These are phyloP conservation scores for Tylopilus subfusipes DNA, from an alignment of 768 basidiomycete species.

Conservation along the genomic window DNA sequence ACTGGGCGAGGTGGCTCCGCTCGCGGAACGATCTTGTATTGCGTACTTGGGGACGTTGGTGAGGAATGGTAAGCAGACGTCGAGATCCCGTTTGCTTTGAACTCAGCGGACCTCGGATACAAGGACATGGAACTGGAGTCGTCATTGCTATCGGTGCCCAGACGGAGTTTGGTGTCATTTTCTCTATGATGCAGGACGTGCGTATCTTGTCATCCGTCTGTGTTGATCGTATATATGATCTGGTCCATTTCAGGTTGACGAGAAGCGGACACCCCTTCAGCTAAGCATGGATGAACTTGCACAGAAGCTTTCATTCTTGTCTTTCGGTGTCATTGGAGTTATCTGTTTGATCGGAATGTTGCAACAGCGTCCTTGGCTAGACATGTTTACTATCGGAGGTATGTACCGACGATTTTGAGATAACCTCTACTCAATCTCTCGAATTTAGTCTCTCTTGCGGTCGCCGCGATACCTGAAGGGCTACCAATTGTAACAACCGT, in stretches of 20 bases:
- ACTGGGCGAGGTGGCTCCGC: slow-evolving; percentile 42
- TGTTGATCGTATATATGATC: not conserved
- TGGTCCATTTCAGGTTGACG: slow-evolving; percentile 51
- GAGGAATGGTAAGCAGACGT: slow-evolving; percentile 59
- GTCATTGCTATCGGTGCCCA: slow-evolving; percentile 83
- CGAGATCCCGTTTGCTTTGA: not conserved
- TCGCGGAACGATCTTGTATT: slow-evolving; percentile 84
- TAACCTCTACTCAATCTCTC: slow-evolving; percentile 9
- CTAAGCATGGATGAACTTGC: slow-evolving; percentile 96
- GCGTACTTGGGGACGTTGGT: slow-evolving; percentile 97
- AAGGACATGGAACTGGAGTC: slow-evolving; percentile 79
- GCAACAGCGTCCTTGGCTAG: slow-evolving; percentile 85
- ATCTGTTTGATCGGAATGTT: slow-evolving; percentile 88
- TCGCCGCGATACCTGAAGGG: slow-evolving; percentile 98
- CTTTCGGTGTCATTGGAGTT: slow-evolving; percentile 91
- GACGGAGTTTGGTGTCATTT: slow-evolving; percentile 95
- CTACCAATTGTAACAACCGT: slow-evolving; percentile 97
- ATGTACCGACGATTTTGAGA: slow-evolving; percentile 19
- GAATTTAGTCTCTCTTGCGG: slow-evolving; percentile 82
- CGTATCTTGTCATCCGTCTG: slow-evolving; percentile 11
- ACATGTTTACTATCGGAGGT: slow-evolving; percentile 99
- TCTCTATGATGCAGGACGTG: slow-evolving; percentile 98
- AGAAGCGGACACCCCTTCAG: slow-evolving; percentile 89
- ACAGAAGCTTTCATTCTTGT: slow-evolving; percentile 82
- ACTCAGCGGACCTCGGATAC: not conserved